These are phyloP conservation scores for Podaxis carcinomalis DNA, from an alignment of 768 basidiomycete species.

Conservation along the genomic window DNA sequence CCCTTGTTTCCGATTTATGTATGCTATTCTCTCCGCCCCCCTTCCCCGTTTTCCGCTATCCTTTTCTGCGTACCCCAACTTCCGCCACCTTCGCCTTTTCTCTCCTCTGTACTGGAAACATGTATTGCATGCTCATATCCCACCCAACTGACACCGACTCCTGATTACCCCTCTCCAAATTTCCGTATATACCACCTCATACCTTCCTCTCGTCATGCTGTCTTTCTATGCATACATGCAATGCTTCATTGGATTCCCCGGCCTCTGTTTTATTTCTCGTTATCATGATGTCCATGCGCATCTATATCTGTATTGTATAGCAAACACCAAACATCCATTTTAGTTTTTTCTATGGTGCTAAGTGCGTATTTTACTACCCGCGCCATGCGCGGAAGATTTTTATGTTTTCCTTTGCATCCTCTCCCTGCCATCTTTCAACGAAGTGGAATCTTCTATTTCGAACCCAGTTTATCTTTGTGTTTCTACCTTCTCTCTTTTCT, in stretches of 20 bases:
- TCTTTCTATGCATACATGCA: background rate
- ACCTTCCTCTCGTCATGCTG: background rate
- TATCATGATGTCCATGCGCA: background rate
- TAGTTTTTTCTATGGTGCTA: background rate
- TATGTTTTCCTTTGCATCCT: background rate
- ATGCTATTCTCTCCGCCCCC: background rate
- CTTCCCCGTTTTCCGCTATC: background rate
- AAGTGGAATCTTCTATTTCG: background rate
- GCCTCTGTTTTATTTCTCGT: background rate
- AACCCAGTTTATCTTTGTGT: background rate
- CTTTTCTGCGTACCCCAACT: background rate
- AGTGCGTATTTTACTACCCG: no score
- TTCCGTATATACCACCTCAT: background rate
- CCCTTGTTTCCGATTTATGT: background rate
- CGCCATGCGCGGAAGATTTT: no score
- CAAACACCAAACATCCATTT: background rate
- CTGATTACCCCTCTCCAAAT: background rate
- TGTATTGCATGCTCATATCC: conserved; percentile 1
- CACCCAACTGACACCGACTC: background rate
- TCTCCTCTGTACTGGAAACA: background rate
- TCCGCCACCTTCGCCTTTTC: no score
- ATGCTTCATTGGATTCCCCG: background rate
- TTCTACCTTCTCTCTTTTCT: background rate
- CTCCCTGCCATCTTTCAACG: background rate
- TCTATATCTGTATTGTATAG: background rate